A percentile compares a stretch with the other conserved stretches of the same genome.
These are phyloP conservation scores for Xylariaceae sp. DNA, from an alignment of 2,329 filamentous ascomycete species.

Conservation along the genomic window DNA sequence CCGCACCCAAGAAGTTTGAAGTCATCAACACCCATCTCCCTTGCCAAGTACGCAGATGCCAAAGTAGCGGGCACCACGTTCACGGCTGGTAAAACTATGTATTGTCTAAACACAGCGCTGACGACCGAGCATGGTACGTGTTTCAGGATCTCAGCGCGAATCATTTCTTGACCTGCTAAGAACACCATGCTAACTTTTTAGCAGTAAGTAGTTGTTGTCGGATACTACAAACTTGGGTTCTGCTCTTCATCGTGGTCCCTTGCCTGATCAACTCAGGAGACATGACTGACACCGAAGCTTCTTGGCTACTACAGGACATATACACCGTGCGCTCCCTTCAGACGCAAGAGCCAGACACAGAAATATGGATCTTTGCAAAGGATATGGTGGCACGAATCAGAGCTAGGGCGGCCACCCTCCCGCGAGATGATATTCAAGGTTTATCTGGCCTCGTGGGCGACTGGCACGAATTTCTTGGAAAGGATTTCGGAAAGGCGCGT, in stretches of 20 bases:
- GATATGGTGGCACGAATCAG: constrained; percentile 36
- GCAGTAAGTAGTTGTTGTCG: no score
- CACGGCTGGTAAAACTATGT: constrained; percentile 33
- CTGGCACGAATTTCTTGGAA: constrained; percentile 40
- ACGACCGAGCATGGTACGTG: not conserved
- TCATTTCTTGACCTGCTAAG: no score
- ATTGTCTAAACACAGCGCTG: constrained; percentile 40
- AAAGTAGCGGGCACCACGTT: constrained; percentile 14
- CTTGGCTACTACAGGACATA: no score
- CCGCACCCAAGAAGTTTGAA: constrained; percentile 35
- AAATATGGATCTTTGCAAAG: constrained; percentile 44
- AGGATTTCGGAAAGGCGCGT: constrained; percentile 43
- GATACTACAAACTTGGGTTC: no score
- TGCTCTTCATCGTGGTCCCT: no score
- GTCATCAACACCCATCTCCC: constrained; percentile 42
- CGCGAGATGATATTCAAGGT: constrained; percentile 42
- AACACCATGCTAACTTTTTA: no score
- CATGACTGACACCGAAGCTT: no score
- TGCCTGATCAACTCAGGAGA: no score
- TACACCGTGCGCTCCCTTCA: no score
- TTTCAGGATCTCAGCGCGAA: no score
- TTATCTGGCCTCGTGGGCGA: constrained; percentile 44
- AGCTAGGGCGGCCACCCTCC: constrained; percentile 33
- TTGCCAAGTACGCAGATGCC: constrained; percentile 38
- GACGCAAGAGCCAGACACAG: not conserved